These are phyloP conservation scores for Schwanniomyces etchellsii DNA, from an alignment of 1,139 yeast genomes.

Conservation along the genomic window DNA sequence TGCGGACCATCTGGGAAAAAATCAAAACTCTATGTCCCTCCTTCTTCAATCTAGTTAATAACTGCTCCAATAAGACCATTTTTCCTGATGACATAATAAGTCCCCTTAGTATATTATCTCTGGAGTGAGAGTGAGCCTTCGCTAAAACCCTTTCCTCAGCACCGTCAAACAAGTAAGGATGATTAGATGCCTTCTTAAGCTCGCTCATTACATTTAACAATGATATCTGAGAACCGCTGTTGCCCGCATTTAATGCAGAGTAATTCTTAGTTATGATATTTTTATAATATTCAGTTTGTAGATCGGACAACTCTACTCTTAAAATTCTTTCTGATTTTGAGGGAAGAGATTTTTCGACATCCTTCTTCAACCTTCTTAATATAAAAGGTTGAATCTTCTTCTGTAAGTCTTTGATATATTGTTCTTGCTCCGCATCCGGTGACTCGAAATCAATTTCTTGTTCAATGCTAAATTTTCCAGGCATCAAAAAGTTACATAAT, in stretches of 20 bases:
- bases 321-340: conserved; percentile 91
- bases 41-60: conserved; percentile 72
- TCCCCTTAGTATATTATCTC: conserved; percentile 83
- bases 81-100: conserved; percentile 97
- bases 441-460: conserved; percentile 93
- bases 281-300: conserved; percentile 92
- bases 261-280: conserved; percentile 90
- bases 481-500: conserved; percentile 90
- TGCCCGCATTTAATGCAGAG: conserved; percentile 83
- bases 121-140: conserved; percentile 52
- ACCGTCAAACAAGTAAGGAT: conserved; percentile 90
- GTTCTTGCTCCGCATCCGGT: conserved; percentile 82
- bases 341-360: conserved; percentile 94
- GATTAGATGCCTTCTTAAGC: conserved; percentile 93
- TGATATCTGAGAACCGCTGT: conserved; percentile 75
- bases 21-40: conserved; percentile 96
- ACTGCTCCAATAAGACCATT: conserved; percentile 91
- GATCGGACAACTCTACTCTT: conserved; percentile 90
- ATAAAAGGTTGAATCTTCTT: conserved; percentile 84
- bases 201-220: conserved; percentile 91
- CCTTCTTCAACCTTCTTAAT: conserved; percentile 87
- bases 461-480: conserved; percentile 83
- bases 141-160: conserved; percentile 82
- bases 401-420: conserved; percentile 81
- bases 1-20: conserved; percentile 95